Conservation (phyloP, 768 basidiomycete genomes). For the Tricholoma sp. region DNA sequence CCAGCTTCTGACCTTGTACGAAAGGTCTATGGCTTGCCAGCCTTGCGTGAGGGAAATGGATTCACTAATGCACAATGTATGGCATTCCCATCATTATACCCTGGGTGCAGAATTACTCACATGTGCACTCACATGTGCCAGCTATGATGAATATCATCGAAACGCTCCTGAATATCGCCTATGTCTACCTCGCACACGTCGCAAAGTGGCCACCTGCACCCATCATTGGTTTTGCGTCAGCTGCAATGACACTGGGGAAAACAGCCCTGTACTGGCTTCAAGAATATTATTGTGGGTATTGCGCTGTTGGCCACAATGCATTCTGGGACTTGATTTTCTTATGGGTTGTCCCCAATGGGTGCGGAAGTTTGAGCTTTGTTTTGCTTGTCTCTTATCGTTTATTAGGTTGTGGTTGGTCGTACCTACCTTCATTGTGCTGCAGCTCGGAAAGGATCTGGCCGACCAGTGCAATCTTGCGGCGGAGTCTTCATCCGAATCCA, state of each 20-base stretch:
- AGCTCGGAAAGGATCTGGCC: constrained; percentile 59
- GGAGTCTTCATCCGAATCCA: constrained; percentile 17
- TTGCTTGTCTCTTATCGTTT: neutral
- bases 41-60: constrained; percentile 61
- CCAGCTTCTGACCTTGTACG: neutral
- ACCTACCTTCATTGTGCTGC: constrained; percentile 54
- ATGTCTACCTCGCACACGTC: constrained; percentile 72
- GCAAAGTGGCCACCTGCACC: constrained; percentile 58
- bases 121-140: constrained; percentile 22
- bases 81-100: constrained; percentile 15
- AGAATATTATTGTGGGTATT: constrained; percentile 74
- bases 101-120: neutral
- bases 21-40: constrained; percentile 69
- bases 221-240: constrained; percentile 67
- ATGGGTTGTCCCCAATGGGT: constrained; percentile 83
- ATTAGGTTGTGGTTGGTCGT: constrained; percentile 73
- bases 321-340: constrained; percentile 43
- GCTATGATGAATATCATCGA: constrained; percentile 79
- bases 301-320: constrained; percentile 72
- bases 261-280: constrained; percentile 79
- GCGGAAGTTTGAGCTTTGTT: constrained; percentile 16
- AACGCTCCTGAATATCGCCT: constrained; percentile 64
- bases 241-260: constrained; percentile 79
- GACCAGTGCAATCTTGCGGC: constrained; percentile 32
- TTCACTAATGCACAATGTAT: constrained; percentile 85